Evolutionary conservation across 345 rosid genomes (phyloP).

Genomic region (Rhizophora mangle): DNA sequence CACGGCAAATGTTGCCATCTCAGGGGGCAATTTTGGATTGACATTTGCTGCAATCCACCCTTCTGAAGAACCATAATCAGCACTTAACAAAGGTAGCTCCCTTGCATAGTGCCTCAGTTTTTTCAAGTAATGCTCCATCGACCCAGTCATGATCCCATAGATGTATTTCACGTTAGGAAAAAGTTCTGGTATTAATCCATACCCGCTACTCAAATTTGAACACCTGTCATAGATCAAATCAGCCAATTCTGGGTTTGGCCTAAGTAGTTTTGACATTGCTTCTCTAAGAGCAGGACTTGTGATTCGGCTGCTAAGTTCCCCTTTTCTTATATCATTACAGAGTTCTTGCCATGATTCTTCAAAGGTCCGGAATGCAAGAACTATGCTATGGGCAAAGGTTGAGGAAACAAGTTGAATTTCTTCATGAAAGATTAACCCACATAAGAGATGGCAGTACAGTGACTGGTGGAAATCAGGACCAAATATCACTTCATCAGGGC

Average conservation of each 20-base stretch:
- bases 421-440: conserved; percentile 69
- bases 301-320: conserved; percentile 53
- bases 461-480: conserved; percentile 88
- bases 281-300: conserved; percentile 52
- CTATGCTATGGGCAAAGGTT: conserved; percentile 78
- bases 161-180: conserved; percentile 87
- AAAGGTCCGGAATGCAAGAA: conserved; percentile 72
- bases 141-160: conserved; percentile 98
- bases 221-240: conserved; percentile 52
- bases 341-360: conserved; percentile 87
- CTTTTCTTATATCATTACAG: conserved; percentile 52
- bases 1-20: conserved; percentile 63
- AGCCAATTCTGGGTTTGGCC: conserved; percentile 69
- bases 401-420: conserved; percentile 74
- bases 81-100: conserved; percentile 69
- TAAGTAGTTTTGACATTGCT: conserved; percentile 73
- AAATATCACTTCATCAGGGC: conserved; percentile 92
- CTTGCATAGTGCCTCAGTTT: conserved; percentile 89
- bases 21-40: conserved; percentile 66
- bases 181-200: conserved; percentile 73
- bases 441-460: conserved; percentile 88
- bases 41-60: conserved; percentile 96
- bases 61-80: conserved; percentile 94
- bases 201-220: conserved; percentile 76
- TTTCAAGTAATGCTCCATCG: conserved; percentile 82